A percentile compares a stretch with the other conserved stretches of the same genome.
These are phyloP conservation scores for Aspergillus tubingensis DNA, from an alignment of 2,329 filamentous ascomycete genomes.

Conservation along the genomic window DNA sequence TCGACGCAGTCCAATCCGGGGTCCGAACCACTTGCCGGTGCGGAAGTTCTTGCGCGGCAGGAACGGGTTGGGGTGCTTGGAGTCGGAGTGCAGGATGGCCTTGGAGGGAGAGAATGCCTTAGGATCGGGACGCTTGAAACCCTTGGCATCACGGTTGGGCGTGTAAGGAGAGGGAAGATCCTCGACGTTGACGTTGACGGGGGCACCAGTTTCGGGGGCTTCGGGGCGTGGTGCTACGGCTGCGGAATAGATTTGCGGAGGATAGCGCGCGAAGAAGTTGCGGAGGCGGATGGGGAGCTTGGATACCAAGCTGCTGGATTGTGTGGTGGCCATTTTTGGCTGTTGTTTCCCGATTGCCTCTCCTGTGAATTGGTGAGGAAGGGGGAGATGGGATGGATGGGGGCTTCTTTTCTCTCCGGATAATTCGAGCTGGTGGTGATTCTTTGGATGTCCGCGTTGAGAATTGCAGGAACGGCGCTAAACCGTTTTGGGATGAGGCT, in stretches of 20 bases:
- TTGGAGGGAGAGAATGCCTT: constrained; percentile 34
- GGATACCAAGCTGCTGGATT: constrained; percentile 25
- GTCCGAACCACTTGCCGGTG: constrained; percentile 81
- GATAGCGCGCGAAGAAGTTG: constrained; percentile 87
- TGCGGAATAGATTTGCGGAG: constrained; percentile 61
- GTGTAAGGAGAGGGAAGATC: constrained; percentile 43
- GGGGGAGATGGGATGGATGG: background rate
- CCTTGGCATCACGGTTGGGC: constrained; percentile 46
- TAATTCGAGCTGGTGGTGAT: background rate
- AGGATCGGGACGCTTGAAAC: constrained; percentile 36
- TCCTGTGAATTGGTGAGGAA: no score
- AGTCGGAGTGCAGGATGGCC: constrained; percentile 39
- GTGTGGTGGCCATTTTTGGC: constrained; percentile 19
- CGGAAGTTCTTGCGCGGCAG: constrained; percentile 72
- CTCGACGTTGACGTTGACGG: constrained; percentile 1
- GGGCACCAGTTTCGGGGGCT: constrained; percentile 18
- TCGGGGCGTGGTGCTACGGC: constrained; percentile 32
- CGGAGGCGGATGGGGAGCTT: constrained; percentile 73
- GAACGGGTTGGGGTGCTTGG: constrained; percentile 74
- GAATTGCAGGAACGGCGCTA: constrained; percentile 20
- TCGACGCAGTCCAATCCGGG: constrained; percentile 77
- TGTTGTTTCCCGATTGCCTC: no score
- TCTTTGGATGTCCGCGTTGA: background rate
- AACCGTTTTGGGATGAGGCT: constrained; percentile 19
- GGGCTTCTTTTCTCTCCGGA: background rate